Base-by-base conservation (phyloP, 805 yeast species). In the Yarrowia bubula region DNA sequence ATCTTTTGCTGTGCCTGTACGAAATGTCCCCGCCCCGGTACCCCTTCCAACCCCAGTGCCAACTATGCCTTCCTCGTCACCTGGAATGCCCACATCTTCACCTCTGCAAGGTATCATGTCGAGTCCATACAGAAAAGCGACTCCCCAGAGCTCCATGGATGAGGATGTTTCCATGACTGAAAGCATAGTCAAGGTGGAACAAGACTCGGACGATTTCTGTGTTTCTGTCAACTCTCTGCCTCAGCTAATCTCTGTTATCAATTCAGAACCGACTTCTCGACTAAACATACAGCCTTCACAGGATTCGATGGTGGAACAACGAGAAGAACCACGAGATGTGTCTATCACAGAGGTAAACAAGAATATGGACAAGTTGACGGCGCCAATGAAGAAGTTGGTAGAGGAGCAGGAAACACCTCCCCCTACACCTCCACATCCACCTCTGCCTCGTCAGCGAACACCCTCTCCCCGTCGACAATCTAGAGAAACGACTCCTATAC, bases 91-190 rank as follows among this genome's bases (percentile, higher is more conserved):
- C 18, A 51, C 60, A 8, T 51, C 60, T 4, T 51, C 60, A 3
- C 60, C 60, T 14, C 28, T 38, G 60, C 44, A 51, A 17, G 60
- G 37, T 14, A 35, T 55, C 8, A 55, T 55, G 61, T 55, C 61
- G 15, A 55, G 61, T 41, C 61, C 61, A 17, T 22, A 28, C 17
- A 51, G 13, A 28, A n/a, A n/a, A 4, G 60, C 18, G 4, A 37
- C 44, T 8, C 33, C 44, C 3, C 22, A 22, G 33, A 51, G 60
- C 8, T 51, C 60, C 22, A 14, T 51, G 46, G 38, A n/a, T 22
- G 58, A 37, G 2, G 60, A 9, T 2, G n/a, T 22, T n/a, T 13
- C 35, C 4, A 28, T 14, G 28, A 22, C 43, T 3, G 43, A 15
- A 8, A 37, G 18, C 14, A 17, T 8, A 13, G 18, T 37, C 32